Percentiles rank a stretch among this genome's conserved stretches.
Conservation (phyloP, 768 basidiomycete genomes). For the Boletus bicolor region DNA sequence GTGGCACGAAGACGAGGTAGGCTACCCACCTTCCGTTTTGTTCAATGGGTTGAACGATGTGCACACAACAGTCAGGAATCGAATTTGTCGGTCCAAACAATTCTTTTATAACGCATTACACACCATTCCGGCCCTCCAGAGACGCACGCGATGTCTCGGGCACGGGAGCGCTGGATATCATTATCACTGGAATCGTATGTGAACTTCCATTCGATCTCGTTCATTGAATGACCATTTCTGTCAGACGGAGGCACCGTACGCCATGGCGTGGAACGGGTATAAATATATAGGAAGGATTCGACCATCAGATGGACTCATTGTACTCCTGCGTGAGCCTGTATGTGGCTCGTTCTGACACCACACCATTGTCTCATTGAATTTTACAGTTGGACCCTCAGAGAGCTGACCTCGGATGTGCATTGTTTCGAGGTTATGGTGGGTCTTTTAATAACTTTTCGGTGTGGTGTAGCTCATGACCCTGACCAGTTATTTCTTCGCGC, state of each 20-base stretch:
- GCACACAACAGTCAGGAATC: constrained; percentile 24
- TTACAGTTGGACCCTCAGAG: constrained; percentile 25
- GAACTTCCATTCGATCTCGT: background rate
- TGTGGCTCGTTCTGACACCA: constrained; percentile 15
- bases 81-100: constrained; percentile 32
- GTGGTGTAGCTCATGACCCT: constrained; percentile 9
- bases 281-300: constrained; percentile 56
- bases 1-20: constrained; percentile 33
- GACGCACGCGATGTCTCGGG: constrained; percentile 13
- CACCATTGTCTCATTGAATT: constrained; percentile 2
- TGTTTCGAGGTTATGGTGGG: constrained; percentile 51
- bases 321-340: constrained; percentile 52
- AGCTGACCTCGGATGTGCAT: constrained; percentile 31
- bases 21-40: background rate
- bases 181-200: constrained; percentile 52
- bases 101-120: constrained; percentile 40
- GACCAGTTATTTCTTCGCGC: constrained; percentile 44
- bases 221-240: background rate
- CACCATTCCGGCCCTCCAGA: constrained; percentile 25
- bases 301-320: constrained; percentile 56
- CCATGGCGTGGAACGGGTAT: constrained; percentile 55
- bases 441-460: background rate
- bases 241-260: constrained; percentile 47
- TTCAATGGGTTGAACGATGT: background rate
- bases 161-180: constrained; percentile 40